Base-by-base conservation (phyloP, 73 alveolate species). In the Blepharisma stoltei region DNA sequence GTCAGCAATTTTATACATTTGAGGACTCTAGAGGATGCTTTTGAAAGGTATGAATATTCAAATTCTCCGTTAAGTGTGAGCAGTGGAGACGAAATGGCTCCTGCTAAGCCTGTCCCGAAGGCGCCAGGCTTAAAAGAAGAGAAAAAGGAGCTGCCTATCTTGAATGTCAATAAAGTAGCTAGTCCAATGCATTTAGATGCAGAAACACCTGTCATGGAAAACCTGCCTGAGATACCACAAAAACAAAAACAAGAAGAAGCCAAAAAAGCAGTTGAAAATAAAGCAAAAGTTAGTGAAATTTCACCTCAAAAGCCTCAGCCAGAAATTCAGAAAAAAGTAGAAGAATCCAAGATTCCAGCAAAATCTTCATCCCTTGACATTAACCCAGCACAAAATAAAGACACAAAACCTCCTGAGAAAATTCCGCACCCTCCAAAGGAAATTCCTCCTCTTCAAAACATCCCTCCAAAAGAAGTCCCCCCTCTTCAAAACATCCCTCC, bases 61-160 rank as follows among this genome's bases (percentile, higher is more conserved):
- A 38, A 60, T 18, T 8, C 18, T 1, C 23, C 14, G 14, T 5
- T 47, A 32, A 32, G 41, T 20, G 14, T 47, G 0, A 60, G 73
- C 45, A 60, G 73, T 5, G 73, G 5, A 25, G 73, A 60, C 14
- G 73, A 60, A 60, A 47, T 60, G 14, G 73, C 11, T 18, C 73
- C 38, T 20, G 23, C 45, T 60, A 60, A 25, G 23, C 38, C 38
- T 14, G 23, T 4, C 2, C 46, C 46, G 14, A 25, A 60, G 23
- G 21, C 2, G 65, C 21, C 21, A 18, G 21, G 65, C 3, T 4
- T 50, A 14, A 50, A 50, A 50, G 65, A 50, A 14, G 65, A 14
- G 65, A 50, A 18, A 32, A 32, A 32, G 41, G 41, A 32, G 41
- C 3, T 32, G 65, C 65, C 65, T 0, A 18, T 14, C 4, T 18